Base-by-base conservation (phyloP, 1,284 basidiomycete genomes). In the Apiotrichum siamense region DNA sequence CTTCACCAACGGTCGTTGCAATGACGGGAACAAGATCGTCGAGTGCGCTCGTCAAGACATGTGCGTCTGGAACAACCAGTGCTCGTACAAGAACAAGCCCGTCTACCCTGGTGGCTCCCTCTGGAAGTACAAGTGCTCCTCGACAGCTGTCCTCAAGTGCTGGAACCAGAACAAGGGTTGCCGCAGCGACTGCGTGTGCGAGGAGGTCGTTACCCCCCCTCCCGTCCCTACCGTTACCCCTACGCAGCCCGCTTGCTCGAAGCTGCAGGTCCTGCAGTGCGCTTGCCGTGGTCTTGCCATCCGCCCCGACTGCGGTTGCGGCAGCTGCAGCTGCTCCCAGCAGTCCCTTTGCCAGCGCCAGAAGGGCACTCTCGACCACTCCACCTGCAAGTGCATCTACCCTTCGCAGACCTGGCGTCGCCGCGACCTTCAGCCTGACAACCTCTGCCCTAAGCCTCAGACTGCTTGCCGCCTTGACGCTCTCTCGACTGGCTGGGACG, bases 241-340 rank as follows among this genome's bases (percentile, higher is more conserved):
- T n/a, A n/a, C n/a, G n/a, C n/a, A n/a, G n/a, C n/a, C n/a, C n/a
- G n/a, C n/a, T n/a, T n/a, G n/a, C n/a, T n/a, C n/a, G n/a, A n/a
- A n/a, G n/a, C n/a, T n/a, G n/a, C n/a, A n/a, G n/a, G n/a, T n/a
- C n/a, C n/a, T n/a, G n/a, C n/a, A n/a, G n/a, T n/a, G n/a, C n/a
- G n/a, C n/a, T n/a, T 31, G 29, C 29, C 29, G 9, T 15, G 15
- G 15, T 15, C 29, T 7, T 15, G 15, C 7, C 29, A 9, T 31
- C 29, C 29, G 29, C 29, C n/a, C 35, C 9, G 52, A 57, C 52
- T 57, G 55, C 55, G 29, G 32, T 5, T 57, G 55, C 49, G 42
- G 40, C 42, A 38, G 23, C 10, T 54, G 52, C 45, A 40, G 36
- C 25, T 54, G 45, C 37, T 27, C 33, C 46, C 45, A 42, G 27